Evolutionary conservation across 2,329 filamentous ascomycete species (phyloP).

Genomic region (Biscogniauxia marginata): DNA sequence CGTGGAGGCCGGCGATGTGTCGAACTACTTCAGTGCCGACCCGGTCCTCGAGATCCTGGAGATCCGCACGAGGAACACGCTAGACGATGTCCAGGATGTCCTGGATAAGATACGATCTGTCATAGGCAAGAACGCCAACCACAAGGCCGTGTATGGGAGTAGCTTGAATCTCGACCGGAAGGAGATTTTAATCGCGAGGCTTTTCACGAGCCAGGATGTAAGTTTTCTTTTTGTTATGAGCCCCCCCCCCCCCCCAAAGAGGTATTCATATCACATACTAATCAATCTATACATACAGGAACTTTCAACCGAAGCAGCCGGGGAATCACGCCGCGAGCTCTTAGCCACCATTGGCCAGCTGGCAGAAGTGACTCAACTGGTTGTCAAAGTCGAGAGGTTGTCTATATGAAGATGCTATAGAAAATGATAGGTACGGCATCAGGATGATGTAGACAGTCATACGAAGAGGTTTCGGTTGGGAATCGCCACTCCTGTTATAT

Average conservation of each 20-base stretch:
- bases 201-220: constrained; percentile 10
- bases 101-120: constrained; percentile 7
- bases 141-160: constrained; percentile 11
- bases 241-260: too few species aligned
- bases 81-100: constrained; percentile 4
- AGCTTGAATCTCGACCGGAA: constrained; percentile 14
- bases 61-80: constrained; percentile 8
- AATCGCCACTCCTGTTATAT: too few species aligned
- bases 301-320: not conserved
- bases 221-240: constrained; percentile 6
- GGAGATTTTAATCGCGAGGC: constrained; percentile 6
- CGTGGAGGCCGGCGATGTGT: constrained; percentile 11
- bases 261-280: not conserved
- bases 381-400: constrained; percentile 9
- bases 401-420: constrained; percentile 1
- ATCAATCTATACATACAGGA: not conserved
- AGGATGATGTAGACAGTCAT: too few species aligned
- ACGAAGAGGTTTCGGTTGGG: too few species aligned
- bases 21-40: constrained; percentile 4
- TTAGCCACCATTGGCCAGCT: constrained; percentile 2
- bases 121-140: constrained; percentile 3
- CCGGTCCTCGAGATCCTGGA: constrained; percentile 10
- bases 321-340: constrained; percentile 2
- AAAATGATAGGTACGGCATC: not conserved
- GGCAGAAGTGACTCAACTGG: constrained; percentile 14